Evolutionary conservation across 306 rosid species (phyloP).

Genomic region (Cucumis hystrix): DNA sequence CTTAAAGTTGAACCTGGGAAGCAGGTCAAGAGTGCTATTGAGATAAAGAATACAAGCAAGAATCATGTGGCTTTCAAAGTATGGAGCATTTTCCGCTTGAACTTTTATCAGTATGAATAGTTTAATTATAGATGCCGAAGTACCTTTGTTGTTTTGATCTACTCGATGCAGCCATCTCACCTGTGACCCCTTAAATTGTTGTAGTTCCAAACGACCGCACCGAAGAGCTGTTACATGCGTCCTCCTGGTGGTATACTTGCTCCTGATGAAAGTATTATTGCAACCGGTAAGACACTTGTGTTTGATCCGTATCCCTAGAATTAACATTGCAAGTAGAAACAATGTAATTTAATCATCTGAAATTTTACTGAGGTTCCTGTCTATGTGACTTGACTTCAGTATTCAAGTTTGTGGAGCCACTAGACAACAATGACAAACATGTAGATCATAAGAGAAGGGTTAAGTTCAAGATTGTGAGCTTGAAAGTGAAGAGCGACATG

Average conservation of each 20-base stretch:
- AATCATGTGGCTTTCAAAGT: slow-evolving; percentile 85
- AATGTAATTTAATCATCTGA: not conserved
- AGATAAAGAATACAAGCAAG: slow-evolving; percentile 71
- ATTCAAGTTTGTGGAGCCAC: slow-evolving; percentile 90
- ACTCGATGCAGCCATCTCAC: slow-evolving; percentile 2
- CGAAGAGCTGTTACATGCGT: slow-evolving; percentile 93
- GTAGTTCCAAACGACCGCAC: slow-evolving; percentile 92
- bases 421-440: slow-evolving; percentile 62
- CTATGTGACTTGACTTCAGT: slow-evolving; percentile 36
- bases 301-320: not conserved
- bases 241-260: slow-evolving; percentile 85
- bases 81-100: slow-evolving; percentile 10
- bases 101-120: not conserved
- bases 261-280: slow-evolving; percentile 68
- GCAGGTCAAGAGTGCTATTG: slow-evolving; percentile 75
- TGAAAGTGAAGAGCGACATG: slow-evolving; percentile 70
- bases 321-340: not conserved
- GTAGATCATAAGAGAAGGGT: slow-evolving; percentile 67
- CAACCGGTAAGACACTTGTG: slow-evolving; percentile 48
- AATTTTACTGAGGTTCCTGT: slow-evolving; percentile 7
- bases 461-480: slow-evolving; percentile 91
- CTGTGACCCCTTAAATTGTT: slow-evolving; percentile 12
- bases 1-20: slow-evolving; percentile 81
- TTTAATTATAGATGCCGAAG: not conserved
- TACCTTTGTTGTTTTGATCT: not conserved